phyloP scores from a whole-genome alignment of 257 asterid genomes.

The Galeopsis tetrahit region DNA sequence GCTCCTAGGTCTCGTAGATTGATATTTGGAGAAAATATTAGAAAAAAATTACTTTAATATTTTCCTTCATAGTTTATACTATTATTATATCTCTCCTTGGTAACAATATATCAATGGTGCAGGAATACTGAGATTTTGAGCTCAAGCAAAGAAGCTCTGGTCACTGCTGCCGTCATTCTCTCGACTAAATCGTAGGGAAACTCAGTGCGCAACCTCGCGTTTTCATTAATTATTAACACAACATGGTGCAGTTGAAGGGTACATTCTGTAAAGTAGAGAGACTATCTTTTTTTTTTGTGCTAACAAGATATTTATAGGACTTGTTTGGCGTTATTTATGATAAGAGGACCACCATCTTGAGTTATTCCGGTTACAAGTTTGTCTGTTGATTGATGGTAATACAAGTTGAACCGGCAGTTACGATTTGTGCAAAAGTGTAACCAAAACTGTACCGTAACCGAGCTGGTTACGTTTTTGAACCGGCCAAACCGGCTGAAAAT shows the following conservation, averaged over 20 bases:
- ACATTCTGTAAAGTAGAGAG: neutral
- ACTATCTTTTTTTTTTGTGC: neutral
- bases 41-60: slow-evolving; percentile 9
- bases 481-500: no score
- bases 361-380: neutral
- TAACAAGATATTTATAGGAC: neutral
- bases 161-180: slow-evolving; percentile 73
- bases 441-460: no score
- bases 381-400: neutral
- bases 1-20: slow-evolving; percentile 2
- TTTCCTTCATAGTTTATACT: neutral
- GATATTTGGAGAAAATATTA: neutral
- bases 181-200: slow-evolving; percentile 44
- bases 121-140: slow-evolving; percentile 52
- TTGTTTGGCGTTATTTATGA: neutral
- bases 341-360: neutral
- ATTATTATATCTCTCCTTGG: neutral
- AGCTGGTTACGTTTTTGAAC: no score
- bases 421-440: no score
- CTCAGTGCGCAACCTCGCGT: no score
- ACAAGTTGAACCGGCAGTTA: no score
- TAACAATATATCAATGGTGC: slow-evolving; percentile 34
- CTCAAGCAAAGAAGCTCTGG: slow-evolving; percentile 65
- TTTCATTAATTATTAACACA: neutral
- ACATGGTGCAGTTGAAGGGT: slow-evolving; percentile 14